Evolutionary conservation across 23 red algal species (phyloP).

Genomic region (Agarophyton chilense): DNA sequence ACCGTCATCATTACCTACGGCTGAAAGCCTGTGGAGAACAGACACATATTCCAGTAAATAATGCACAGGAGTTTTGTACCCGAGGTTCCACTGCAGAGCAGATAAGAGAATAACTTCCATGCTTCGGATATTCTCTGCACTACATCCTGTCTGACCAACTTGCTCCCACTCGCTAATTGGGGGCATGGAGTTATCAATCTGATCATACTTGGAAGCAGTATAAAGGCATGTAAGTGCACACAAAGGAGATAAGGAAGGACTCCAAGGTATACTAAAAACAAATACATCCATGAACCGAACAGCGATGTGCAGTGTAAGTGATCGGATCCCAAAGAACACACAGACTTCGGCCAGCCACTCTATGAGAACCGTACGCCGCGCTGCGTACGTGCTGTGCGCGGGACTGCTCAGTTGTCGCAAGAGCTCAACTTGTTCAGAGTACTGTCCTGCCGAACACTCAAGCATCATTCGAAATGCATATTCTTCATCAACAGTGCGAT

Average conservation of each 20-base stretch:
- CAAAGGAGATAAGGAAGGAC: not conserved
- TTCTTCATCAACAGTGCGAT: not conserved
- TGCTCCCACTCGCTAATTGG: conserved; percentile 5
- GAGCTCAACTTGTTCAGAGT: not conserved
- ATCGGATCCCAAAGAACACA: not conserved
- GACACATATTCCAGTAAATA: conserved; percentile 39
- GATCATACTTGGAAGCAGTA: conserved; percentile 47
- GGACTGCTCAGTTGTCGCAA: not conserved
- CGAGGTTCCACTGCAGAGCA: conserved; percentile 35
- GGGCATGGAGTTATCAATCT: not conserved
- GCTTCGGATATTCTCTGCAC: conserved; percentile 3
- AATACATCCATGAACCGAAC: conserved; percentile 33
- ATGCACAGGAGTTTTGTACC: conserved; percentile 36
- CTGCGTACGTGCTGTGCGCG: not conserved
- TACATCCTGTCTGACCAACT: conserved; percentile 18
- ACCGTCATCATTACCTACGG: not conserved
- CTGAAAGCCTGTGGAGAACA: conserved; percentile 1
- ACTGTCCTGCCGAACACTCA: conserved; percentile 2
- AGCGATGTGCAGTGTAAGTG: conserved; percentile 29
- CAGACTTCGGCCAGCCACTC: conserved; percentile 31
- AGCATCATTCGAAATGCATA: conserved; percentile 26
- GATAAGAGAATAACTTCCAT: conserved; percentile 30
- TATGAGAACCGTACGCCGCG: conserved; percentile 14
- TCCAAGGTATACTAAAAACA: not conserved
- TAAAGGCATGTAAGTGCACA: conserved; percentile 24